Evolutionary conservation across 176 grass and related monocot genomes (phyloP).

Genomic region (Zoysia japonica): DNA sequence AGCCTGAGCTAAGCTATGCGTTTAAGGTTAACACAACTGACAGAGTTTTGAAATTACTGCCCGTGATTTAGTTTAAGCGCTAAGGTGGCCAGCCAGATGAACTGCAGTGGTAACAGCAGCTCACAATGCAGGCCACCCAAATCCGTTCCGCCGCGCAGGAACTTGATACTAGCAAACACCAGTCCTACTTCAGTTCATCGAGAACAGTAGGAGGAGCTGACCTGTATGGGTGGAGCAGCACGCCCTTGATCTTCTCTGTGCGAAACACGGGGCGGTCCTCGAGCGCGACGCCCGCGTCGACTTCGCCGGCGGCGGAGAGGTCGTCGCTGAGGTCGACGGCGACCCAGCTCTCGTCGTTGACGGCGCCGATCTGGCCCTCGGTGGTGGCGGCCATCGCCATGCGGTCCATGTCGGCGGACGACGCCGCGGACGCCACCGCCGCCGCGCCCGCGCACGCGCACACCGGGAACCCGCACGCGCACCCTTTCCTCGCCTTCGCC

Average conservation of each 20-base stretch:
- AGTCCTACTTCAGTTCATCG: neutral
- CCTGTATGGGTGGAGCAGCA: conserved; percentile 61
- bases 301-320: conserved; percentile 21
- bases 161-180: too few species aligned
- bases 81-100: too few species aligned
- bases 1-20: too few species aligned
- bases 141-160: too few species aligned
- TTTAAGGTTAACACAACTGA: too few species aligned
- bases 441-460: conserved; percentile 55
- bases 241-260: conserved; percentile 62
- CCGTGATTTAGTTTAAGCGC: too few species aligned
- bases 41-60: too few species aligned
- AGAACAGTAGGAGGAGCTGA: neutral
- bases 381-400: conserved; percentile 32
- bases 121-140: too few species aligned
- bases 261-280: conserved; percentile 60
- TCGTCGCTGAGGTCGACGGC: conserved; percentile 55
- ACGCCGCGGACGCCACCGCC: conserved; percentile 54
- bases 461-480: conserved; percentile 60
- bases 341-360: conserved; percentile 54
- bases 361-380: conserved; percentile 47
- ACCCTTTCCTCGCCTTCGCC: neutral
- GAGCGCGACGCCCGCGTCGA: conserved; percentile 34
- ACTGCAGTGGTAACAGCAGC: too few species aligned
- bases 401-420: conserved; percentile 54